Evolutionary conservation across 202 grass and related monocot genomes (phyloP), one percentile per base, ranked within the genome.

Genomic region (Bolboschoenoplectus hybrid): DNA sequence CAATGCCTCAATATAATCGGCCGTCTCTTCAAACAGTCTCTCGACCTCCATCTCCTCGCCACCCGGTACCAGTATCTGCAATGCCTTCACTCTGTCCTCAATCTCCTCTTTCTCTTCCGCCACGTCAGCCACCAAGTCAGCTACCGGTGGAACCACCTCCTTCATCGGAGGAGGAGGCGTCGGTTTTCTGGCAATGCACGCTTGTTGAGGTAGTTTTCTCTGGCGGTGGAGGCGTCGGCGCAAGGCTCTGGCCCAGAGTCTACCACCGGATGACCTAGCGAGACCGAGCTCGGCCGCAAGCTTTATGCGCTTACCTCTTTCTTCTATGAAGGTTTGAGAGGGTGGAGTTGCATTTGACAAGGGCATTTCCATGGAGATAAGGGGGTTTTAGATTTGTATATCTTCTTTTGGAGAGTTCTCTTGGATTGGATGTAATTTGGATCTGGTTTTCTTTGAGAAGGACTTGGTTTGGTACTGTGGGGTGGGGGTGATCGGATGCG

Each of bases 21-120:
- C 94, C 53, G 94, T 97, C 92, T 97, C 94, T 44, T 97, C 92
- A 57, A 97, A 86, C 69, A 97, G 64, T 9, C 75, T 86, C 9
- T 97, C 94, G 49, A 91, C 85, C 63, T 82, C 77, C 88, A 94
- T 89, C 36, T 79, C 90, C 56, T 94, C 90, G 46, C 91, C 92
- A 45, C 92, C 92, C 0, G 94, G 94, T 9, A 97, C 91, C 80
- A 97, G 72, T 79, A 13, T 89, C 63, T 90, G 94, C 83, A 94
- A 87, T 39, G 88, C 50, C 36, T 52, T 81, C 57, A 97, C 89
- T 79, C 86, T 93, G 63, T 78, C 87, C 56, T 89, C 88, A 12
- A 91, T 74, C 56, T 51, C 86, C 20, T 17, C 86, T n/a, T 89
- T 17, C 75, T 81, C 2, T 82, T 47, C 84, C 9, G 9, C 26